These are phyloP conservation scores for Rubia balearica DNA, from an alignment of 305 asterid species.

Conservation along the genomic window DNA sequence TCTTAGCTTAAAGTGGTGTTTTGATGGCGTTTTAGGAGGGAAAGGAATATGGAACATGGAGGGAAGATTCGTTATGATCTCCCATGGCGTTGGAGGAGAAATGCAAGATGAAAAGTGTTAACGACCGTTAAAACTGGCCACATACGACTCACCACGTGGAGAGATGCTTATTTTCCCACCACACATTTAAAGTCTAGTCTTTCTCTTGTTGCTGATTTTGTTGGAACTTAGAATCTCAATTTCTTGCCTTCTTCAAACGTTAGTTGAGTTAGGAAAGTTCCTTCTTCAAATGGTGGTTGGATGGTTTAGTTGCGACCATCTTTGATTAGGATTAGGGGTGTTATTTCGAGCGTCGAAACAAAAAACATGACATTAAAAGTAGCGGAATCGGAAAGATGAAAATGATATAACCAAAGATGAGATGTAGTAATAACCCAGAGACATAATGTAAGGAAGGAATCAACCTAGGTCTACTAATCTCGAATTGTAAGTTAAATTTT, in stretches of 20 bases:
- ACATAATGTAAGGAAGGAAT: too few species aligned
- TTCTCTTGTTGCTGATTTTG: background rate
- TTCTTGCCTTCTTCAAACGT: background rate
- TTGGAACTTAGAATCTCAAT: background rate
- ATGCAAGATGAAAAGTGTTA: conserved; percentile 23
- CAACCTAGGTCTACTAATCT: too few species aligned
- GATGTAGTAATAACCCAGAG: too few species aligned
- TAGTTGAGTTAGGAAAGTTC: background rate
- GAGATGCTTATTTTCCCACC: conserved; percentile 32
- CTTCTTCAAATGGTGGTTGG: background rate
- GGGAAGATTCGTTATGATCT: conserved; percentile 45
- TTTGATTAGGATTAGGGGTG: too few species aligned
- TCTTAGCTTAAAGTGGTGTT: conserved; percentile 16
- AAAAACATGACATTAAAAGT: too few species aligned
- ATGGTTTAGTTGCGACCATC: too few species aligned
- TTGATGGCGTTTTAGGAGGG: conserved; percentile 17
- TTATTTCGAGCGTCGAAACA: too few species aligned
- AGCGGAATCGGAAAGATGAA: too few species aligned
- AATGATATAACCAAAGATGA: too few species aligned
- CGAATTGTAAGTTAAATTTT: too few species aligned
- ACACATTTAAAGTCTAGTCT: conserved; percentile 30
- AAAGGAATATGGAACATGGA: conserved; percentile 24
- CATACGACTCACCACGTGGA: conserved; percentile 40
- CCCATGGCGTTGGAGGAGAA: conserved; percentile 37
- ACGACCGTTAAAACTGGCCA: conserved; percentile 39